Evolutionary conservation across 2,329 filamentous ascomycete genomes (phyloP), one percentile per base, ranked within the genome.

Genomic region (Leptographium lundbergii): DNA sequence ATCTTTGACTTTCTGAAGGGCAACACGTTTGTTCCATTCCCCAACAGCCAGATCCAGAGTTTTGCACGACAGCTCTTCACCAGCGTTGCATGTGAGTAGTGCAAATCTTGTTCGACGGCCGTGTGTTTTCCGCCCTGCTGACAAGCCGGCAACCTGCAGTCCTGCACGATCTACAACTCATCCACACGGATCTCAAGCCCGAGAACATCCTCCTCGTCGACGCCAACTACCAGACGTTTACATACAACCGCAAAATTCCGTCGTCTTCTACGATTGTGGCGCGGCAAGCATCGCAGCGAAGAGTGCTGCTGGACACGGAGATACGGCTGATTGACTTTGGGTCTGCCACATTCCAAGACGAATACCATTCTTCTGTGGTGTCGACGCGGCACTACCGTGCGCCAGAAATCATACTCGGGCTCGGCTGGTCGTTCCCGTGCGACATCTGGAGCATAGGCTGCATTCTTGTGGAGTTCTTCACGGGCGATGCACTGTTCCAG

Each of bases 1-100:
- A 92, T 99, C 57, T 99, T 99, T 70, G 94, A 99, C 73, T 99
- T 99, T 66, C 79, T 99, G 54, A 99, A 99, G 75, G 86, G 87
- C 68, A 97, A 97, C 69, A 82, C 84, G 64, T 99, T 99, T 69
- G 91, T 96, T 22, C 94, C 94, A 0, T 99, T 99, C 68, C 94
- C 94, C 14, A 97, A 95, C 77, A 96, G 91, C 65, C 94, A 99
- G 72, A 99, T 99, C 61, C 94, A 97, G 72, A 92, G 84, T 70
- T 97, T 99, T 77, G 94, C 94, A 54, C 85, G 92, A 56, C 94
- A 99, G 70, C 78, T 99, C 19, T 88, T 99, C 62, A 97, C 92
- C n/a, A 97, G 92, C 68, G 95, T 99, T 68, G 94, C 94, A 60
- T 99, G 90, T 95, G 76, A 79, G 89, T 45, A 79, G 89, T 84